phyloP scores from a whole-genome alignment of 2,329 filamentous ascomycete genomes.

The Ramularia endophylla region DNA sequence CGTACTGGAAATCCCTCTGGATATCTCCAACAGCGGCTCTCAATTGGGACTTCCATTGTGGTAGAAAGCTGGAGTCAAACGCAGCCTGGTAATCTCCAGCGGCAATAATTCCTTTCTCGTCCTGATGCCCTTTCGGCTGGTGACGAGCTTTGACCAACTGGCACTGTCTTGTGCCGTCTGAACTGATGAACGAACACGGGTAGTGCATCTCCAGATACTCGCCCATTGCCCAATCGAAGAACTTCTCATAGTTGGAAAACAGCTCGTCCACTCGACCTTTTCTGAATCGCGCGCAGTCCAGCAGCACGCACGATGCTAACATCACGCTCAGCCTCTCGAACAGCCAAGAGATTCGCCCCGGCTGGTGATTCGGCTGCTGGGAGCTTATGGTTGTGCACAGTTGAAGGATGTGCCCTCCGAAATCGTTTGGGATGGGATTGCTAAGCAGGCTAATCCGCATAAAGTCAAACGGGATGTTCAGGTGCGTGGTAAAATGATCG shows the following conservation, averaged over 20 bases:
- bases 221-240: conserved; percentile 39
- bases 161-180: conserved; percentile 28
- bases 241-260: conserved; percentile 38
- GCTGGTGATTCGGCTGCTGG: conserved; percentile 27
- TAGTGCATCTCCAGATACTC: conserved; percentile 43
- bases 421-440: conserved; percentile 42
- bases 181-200: conserved; percentile 39
- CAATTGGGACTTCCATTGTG: conserved; percentile 24
- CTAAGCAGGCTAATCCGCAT: conserved; percentile 41
- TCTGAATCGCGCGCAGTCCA: conserved; percentile 40
- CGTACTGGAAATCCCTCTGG: conserved; percentile 28
- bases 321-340: conserved; percentile 43
- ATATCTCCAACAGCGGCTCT: conserved; percentile 26
- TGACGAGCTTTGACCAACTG: conserved; percentile 30
- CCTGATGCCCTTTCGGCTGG: conserved; percentile 37
- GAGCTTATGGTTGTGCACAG: conserved; percentile 40
- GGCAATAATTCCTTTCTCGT: conserved; percentile 39
- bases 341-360: conserved; percentile 30
- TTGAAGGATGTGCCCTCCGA: conserved; percentile 47
- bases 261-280: conserved; percentile 34
- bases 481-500: conserved; percentile 43
- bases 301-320: conserved; percentile 47
- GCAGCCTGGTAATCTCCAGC: conserved; percentile 37
- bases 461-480: conserved; percentile 48
- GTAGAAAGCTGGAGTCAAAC: conserved; percentile 30